phyloP scores from a whole-genome alignment of 108 stramenopile genomes.

The Schizochytrium sp. region DNA sequence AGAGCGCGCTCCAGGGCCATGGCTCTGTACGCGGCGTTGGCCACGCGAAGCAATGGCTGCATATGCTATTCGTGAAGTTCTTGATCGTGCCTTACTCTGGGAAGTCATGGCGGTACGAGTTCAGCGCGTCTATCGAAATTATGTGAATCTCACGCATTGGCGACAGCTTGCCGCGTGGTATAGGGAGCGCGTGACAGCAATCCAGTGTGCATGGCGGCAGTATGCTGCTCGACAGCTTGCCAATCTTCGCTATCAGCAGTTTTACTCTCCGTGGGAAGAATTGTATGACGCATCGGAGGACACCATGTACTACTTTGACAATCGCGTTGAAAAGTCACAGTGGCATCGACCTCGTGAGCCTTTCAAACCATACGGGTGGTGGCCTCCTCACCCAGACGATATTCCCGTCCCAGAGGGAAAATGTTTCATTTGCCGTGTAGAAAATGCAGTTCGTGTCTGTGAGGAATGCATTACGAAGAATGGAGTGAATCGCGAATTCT shows the following conservation, averaged over 20 bases:
- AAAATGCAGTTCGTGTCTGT: constrained; percentile 25
- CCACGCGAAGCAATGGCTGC: constrained; percentile 39
- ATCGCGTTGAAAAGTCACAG: constrained; percentile 13
- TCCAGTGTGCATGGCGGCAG: constrained; percentile 56
- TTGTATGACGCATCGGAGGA: constrained; percentile 23
- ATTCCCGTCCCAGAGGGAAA: constrained; percentile 39
- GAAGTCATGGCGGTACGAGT: constrained; percentile 10
- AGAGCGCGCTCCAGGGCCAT: constrained; percentile 7
- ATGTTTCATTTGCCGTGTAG: constrained; percentile 14
- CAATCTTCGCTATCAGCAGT: constrained; percentile 12
- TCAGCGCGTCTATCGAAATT: constrained; percentile 42
- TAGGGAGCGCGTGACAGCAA: not conserved
- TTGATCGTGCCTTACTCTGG: constrained; percentile 20
- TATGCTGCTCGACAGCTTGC: not conserved
- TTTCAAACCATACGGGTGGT: constrained; percentile 54
- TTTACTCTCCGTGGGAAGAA: constrained; percentile 35
- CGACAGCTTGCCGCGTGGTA: constrained; percentile 50
- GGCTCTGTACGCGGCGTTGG: constrained; percentile 49
- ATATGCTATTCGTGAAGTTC: not conserved
- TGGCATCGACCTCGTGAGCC: constrained; percentile 45
- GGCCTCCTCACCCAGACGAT: constrained; percentile 58
- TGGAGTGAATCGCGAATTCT: constrained; percentile 15
- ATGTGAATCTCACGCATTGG: constrained; percentile 10
- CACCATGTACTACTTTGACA: constrained; percentile 47
- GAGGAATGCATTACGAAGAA: constrained; percentile 32